A percentile compares a stretch with the other conserved stretches of the same genome.
These are phyloP conservation scores for Coleophoma eucalyptorum DNA, from an alignment of 2,329 filamentous ascomycete genomes.

Conservation along the genomic window DNA sequence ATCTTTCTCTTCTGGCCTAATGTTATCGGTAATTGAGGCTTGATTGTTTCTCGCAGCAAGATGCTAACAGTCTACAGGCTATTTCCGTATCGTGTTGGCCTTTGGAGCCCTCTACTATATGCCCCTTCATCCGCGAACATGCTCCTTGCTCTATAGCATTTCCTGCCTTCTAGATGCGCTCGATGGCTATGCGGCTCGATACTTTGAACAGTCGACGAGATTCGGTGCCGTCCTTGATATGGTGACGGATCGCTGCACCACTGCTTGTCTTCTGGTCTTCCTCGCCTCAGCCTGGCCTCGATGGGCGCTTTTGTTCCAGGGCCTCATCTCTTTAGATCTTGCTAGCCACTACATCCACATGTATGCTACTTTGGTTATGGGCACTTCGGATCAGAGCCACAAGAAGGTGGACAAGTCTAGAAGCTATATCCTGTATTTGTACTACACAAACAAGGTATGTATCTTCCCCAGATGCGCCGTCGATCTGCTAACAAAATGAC, in stretches of 20 bases:
- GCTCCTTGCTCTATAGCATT: constrained; percentile 84
- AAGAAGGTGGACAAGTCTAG: constrained; percentile 89
- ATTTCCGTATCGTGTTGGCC: constrained; percentile 74
- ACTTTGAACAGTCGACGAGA: constrained; percentile 85
- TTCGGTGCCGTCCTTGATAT: constrained; percentile 98
- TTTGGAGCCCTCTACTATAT: constrained; percentile 97
- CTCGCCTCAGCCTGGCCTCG: constrained; percentile 90
- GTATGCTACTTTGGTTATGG: constrained; percentile 91
- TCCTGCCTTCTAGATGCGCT: constrained; percentile 94
- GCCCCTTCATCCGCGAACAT: constrained; percentile 96
- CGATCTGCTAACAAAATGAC: constrained; percentile 3
- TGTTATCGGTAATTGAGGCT: constrained; percentile 59
- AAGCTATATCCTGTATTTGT: constrained; percentile 87
- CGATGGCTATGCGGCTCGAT: constrained; percentile 87
- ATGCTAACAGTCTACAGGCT: constrained; percentile 49
- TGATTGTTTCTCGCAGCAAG: background rate
- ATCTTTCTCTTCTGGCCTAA: constrained; percentile 82
- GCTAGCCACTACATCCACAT: constrained; percentile 99
- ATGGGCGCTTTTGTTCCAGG: constrained; percentile 92
- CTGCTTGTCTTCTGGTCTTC: constrained; percentile 91
- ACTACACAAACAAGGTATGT: constrained; percentile 94
- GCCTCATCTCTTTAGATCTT: constrained; percentile 85
- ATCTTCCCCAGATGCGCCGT: background rate
- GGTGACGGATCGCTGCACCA: constrained; percentile 98
- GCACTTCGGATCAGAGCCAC: constrained; percentile 74